Conservation (phyloP, 805 yeast genomes). For the Tetrapisispora iriomotensis region DNA sequence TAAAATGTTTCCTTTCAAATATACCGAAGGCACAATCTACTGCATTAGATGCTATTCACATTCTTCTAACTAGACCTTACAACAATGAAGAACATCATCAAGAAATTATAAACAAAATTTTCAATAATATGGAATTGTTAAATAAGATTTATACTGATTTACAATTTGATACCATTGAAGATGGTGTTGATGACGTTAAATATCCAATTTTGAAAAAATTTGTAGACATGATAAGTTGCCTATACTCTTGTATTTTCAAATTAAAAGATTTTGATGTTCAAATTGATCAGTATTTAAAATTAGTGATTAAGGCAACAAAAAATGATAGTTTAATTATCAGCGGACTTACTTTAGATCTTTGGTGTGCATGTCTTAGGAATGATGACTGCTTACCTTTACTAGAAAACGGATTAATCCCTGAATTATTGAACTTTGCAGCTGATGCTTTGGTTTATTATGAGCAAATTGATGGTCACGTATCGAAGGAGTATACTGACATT, state of each 20-base stretch:
- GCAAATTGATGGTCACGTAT: slow-evolving; percentile 52
- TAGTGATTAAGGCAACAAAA: slow-evolving; percentile 70
- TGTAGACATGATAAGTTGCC: slow-evolving; percentile 68
- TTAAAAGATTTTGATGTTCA: slow-evolving; percentile 41
- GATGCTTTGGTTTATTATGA: slow-evolving; percentile 69
- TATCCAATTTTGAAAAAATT: slow-evolving; percentile 81
- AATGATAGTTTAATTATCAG: slow-evolving; percentile 84
- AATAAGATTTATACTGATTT: slow-evolving; percentile 48
- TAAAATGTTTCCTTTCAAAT: slow-evolving; percentile 46
- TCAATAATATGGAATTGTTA: slow-evolving; percentile 68
- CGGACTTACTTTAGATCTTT: slow-evolving; percentile 83
- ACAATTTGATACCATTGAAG: slow-evolving; percentile 40
- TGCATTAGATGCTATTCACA: slow-evolving; percentile 86
- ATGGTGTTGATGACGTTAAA: slow-evolving; percentile 66
- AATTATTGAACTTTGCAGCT: slow-evolving; percentile 65
- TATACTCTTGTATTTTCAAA: slow-evolving; percentile 46
- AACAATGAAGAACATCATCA: slow-evolving; percentile 57
- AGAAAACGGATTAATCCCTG: slow-evolving; percentile 46
- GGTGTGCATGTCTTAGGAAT: slow-evolving; percentile 82
- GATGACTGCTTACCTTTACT: slow-evolving; percentile 49
- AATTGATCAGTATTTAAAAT: slow-evolving; percentile 53
- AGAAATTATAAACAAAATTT: slow-evolving; percentile 69
- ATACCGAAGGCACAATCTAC: slow-evolving; percentile 65
- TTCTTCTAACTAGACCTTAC: slow-evolving; percentile 73
- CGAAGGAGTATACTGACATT: slow-evolving; percentile 59